phyloP scores from a whole-genome alignment of 2,329 filamentous ascomycete species.

The Sarocladium oryzae region DNA sequence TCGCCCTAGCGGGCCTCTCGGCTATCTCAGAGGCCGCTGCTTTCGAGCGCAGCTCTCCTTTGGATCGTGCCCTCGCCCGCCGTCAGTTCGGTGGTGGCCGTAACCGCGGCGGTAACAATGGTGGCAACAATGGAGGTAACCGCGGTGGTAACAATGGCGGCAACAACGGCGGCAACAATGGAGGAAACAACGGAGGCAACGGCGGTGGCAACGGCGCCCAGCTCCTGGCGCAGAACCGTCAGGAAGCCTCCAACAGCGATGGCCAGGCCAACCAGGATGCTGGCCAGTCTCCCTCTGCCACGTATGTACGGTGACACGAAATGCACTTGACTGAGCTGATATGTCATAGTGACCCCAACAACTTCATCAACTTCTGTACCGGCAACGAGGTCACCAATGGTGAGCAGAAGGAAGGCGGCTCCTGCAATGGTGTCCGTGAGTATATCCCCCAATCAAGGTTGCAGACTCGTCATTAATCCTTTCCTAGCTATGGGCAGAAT shows the following conservation, averaged over 20 bases:
- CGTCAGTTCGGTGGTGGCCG: conserved; percentile 31
- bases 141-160: conserved; percentile 15
- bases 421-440: conserved; percentile 58
- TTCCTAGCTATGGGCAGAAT: conserved; percentile 52
- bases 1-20: conserved; percentile 43
- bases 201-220: conserved; percentile 24
- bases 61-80: conserved; percentile 29
- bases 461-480: not conserved
- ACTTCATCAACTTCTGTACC: conserved; percentile 59
- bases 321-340: not conserved
- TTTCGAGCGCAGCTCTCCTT: conserved; percentile 30
- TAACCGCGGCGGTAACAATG: conserved; percentile 15
- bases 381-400: conserved; percentile 54
- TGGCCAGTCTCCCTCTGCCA: conserved; percentile 46
- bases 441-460: conserved; percentile 12
- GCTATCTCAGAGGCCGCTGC: conserved; percentile 38
- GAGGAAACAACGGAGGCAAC: conserved; percentile 18
- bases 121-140: conserved; percentile 17
- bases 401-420: conserved; percentile 48
- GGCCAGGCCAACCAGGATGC: conserved; percentile 38
- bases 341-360: conserved; percentile 44
- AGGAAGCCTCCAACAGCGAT: conserved; percentile 42
- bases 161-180: conserved; percentile 23
- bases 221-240: conserved; percentile 37
- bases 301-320: conserved; percentile 31